These are phyloP conservation scores for Oryza coarctata DNA, from an alignment of 176 grass and related monocot species.

Conservation along the genomic window DNA sequence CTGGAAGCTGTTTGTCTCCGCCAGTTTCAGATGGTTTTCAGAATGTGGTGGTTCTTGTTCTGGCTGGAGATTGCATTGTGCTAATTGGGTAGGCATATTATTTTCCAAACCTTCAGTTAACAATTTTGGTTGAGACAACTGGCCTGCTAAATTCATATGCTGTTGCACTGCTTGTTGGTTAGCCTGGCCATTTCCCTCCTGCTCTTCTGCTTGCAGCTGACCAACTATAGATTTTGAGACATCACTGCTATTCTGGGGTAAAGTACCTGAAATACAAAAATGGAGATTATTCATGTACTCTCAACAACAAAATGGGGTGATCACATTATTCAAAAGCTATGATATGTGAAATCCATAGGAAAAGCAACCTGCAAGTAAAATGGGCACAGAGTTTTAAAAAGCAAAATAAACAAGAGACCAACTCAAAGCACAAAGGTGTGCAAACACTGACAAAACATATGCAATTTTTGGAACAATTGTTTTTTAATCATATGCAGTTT, in stretches of 20 bases:
- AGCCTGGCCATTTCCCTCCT: constrained; percentile 34
- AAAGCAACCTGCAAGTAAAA: constrained; percentile 12
- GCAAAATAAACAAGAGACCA: neutral
- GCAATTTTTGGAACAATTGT: neutral
- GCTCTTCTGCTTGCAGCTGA: constrained; percentile 29
- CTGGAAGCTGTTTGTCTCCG: constrained; percentile 48
- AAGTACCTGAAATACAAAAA: constrained; percentile 19
- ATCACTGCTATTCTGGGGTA: constrained; percentile 29
- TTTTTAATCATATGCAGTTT: neutral
- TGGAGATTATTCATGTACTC: constrained; percentile 28
- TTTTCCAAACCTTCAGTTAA: constrained; percentile 39
- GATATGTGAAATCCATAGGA: neutral
- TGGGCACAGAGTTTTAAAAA: neutral
- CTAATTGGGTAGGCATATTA: constrained; percentile 14
- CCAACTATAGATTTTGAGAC: constrained; percentile 34
- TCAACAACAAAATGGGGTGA: constrained; percentile 1
- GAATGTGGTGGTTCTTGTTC: constrained; percentile 22
- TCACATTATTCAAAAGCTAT: constrained; percentile 7
- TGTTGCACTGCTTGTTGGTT: constrained; percentile 32
- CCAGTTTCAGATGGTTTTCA: constrained; percentile 37
- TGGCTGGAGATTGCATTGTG: constrained; percentile 9
- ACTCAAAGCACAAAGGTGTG: neutral
- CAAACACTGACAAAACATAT: neutral
- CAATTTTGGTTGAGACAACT: constrained; percentile 32
- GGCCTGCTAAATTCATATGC: constrained; percentile 30